Evolutionary conservation across 2,329 filamentous ascomycete species (phyloP).

Genomic region (Neonectria faginata): DNA sequence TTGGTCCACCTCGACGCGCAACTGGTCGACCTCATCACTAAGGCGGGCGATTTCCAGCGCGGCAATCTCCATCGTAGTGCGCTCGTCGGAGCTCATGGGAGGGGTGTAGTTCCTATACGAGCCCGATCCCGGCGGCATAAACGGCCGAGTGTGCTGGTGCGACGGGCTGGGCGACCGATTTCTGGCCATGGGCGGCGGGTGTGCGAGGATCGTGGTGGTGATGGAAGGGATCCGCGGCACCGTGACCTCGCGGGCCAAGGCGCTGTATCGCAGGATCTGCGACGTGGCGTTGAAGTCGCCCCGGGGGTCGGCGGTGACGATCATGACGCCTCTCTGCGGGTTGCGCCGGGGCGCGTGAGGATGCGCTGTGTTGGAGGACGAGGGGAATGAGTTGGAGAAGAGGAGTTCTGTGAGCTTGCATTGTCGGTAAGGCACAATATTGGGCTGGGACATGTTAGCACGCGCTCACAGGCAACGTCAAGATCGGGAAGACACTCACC

Average conservation of each 20-base stretch:
- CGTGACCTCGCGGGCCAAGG: conserved; percentile 90
- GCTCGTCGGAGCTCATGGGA: conserved; percentile 59
- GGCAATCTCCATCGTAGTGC: conserved; percentile 84
- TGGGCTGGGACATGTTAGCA: conserved; percentile 62
- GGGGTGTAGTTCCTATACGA: conserved; percentile 56
- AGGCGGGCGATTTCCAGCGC: conserved; percentile 85
- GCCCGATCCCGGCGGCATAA: conserved; percentile 54
- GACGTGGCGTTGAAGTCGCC: conserved; percentile 98
- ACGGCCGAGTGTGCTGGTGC: conserved; percentile 53
- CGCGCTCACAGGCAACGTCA: too few relatives aligned
- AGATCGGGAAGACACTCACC: conserved; percentile 58
- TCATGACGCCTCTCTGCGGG: conserved; percentile 92
- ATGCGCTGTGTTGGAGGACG: conserved; percentile 58
- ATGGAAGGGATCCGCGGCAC: conserved; percentile 89
- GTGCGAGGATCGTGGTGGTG: conserved; percentile 73
- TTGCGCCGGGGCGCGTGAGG: conserved; percentile 62
- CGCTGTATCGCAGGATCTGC: conserved; percentile 94
- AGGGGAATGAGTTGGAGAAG: conserved; percentile 89
- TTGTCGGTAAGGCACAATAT: conserved; percentile 82
- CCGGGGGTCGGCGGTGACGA: conserved; percentile 91
- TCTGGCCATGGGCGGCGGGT: conserved; percentile 44
- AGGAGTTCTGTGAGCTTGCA: conserved; percentile 88
- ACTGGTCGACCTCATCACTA: conserved; percentile 75
- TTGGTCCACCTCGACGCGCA: conserved; percentile 75
- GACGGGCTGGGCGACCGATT: conserved; percentile 47